A percentile compares a stretch with the other conserved stretches of the same genome.
Conservation (phyloP, 1,139 yeast genomes). For the Groenewaldozyma auringiensis region DNA sequence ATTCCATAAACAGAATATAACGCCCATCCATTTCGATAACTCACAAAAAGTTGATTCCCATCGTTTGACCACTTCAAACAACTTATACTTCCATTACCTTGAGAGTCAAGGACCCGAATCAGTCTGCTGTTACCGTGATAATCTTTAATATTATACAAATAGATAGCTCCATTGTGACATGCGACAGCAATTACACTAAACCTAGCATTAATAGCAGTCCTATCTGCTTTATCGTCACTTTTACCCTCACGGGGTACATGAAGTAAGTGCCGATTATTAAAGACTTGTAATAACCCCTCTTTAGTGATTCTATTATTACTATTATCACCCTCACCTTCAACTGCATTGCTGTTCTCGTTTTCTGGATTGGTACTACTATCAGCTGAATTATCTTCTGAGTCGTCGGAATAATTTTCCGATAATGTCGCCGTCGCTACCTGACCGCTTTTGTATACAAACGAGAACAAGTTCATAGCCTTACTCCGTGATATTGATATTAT, state of each 20-base stretch:
- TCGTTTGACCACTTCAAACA: constrained; percentile 31
- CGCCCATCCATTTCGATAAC: constrained; percentile 34
- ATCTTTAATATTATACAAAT: constrained; percentile 30
- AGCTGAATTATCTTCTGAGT: neutral
- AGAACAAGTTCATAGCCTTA: constrained; percentile 22
- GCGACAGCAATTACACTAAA: constrained; percentile 33
- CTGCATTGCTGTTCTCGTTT: too few species aligned
- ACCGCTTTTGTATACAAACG: constrained; percentile 16
- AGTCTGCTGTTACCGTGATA: constrained; percentile 27
- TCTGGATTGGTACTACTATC: neutral
- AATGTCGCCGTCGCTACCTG: constrained; percentile 15
- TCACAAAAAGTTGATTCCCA: constrained; percentile 31
- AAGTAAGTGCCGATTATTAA: constrained; percentile 19
- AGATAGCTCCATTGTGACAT: constrained; percentile 26
- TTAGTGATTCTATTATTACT: neutral
- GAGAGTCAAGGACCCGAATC: constrained; percentile 25
- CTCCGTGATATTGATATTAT: constrained; percentile 13
- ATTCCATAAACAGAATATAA: constrained; percentile 33
- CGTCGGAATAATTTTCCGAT: constrained; percentile 7
- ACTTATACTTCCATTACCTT: constrained; percentile 19
- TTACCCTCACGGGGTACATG: constrained; percentile 16
- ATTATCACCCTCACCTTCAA: too few species aligned
- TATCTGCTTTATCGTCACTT: constrained; percentile 20
- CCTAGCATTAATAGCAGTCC: constrained; percentile 31
- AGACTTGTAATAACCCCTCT: neutral